These are phyloP conservation scores for Shiraia sp. DNA, from an alignment of 2,329 filamentous ascomycete species.

Conservation along the genomic window DNA sequence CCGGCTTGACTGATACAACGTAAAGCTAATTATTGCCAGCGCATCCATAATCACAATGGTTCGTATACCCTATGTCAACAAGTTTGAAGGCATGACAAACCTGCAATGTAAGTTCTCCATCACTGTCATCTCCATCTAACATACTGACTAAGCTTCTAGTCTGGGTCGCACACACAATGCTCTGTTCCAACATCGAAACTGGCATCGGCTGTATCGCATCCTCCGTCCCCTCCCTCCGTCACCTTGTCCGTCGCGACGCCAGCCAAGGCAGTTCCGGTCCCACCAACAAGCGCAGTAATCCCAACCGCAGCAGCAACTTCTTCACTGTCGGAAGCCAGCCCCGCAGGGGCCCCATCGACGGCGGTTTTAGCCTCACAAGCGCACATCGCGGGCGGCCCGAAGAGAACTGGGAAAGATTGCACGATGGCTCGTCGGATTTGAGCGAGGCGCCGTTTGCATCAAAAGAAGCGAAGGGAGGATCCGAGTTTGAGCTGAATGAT, in stretches of 20 bases:
- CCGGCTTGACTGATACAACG: not conserved
- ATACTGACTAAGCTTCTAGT: conserved; percentile 9
- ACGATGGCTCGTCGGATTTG: conserved; percentile 19
- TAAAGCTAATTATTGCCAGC: not conserved
- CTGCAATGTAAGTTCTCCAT: conserved; percentile 16
- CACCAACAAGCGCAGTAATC: conserved; percentile 9
- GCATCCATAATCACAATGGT: conserved; percentile 22
- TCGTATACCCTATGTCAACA: conserved; percentile 27
- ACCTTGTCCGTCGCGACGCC: conserved; percentile 14
- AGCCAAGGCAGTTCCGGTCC: conserved; percentile 15
- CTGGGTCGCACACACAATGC: conserved; percentile 27
- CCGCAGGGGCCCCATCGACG: conserved; percentile 10
- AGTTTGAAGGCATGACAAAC: conserved; percentile 15
- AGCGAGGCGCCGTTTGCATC: conserved; percentile 10
- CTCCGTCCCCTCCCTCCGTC: conserved; percentile 21
- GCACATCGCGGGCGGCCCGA: conserved; percentile 15
- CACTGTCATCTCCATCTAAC: not conserved
- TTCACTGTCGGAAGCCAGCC: conserved; percentile 11
- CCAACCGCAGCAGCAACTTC: conserved; percentile 5
- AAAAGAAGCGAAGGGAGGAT: too few species aligned
- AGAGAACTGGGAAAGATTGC: conserved; percentile 21
- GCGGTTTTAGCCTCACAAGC: conserved; percentile 16
- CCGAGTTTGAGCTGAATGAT: too few species aligned
- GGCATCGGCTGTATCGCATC: conserved; percentile 26
- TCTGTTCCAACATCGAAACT: conserved; percentile 29